A percentile compares a stretch with the other conserved stretches of the same genome.
Conservation (phyloP, 768 basidiomycete species). For the Harrya chromipes region DNA sequence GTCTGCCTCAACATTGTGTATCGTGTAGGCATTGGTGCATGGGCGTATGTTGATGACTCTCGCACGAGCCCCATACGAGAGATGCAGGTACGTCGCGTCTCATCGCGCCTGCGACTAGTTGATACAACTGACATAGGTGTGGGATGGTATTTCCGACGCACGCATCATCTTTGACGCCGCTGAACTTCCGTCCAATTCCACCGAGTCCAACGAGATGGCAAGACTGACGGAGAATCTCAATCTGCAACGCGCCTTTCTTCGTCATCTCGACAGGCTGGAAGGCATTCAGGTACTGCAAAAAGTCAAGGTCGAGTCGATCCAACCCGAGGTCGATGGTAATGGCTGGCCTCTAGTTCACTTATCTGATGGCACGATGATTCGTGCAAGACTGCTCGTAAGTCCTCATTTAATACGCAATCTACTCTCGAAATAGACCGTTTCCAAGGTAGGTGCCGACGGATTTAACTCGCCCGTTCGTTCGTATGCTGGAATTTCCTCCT, state of each 20-base stretch:
- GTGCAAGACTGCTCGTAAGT: conserved; percentile 73
- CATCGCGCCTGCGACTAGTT: background rate
- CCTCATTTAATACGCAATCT: background rate
- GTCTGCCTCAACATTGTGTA: background rate
- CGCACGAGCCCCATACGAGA: conserved; percentile 75
- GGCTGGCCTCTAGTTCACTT: conserved; percentile 82
- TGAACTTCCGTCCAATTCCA: conserved; percentile 34
- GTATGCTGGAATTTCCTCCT: conserved; percentile 81
- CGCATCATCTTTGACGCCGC: conserved; percentile 68
- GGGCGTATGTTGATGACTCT: conserved; percentile 65
- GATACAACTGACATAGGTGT: conserved; percentile 51
- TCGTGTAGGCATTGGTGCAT: conserved; percentile 72
- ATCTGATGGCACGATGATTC: conserved; percentile 60
- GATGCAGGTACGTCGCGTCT: conserved; percentile 63
- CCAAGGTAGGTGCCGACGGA: conserved; percentile 91
- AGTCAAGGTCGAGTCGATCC: conserved; percentile 71
- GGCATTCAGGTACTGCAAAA: conserved; percentile 66
- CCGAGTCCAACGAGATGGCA: conserved; percentile 56
- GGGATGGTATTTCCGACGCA: conserved; percentile 88
- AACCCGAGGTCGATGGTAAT: conserved; percentile 40
- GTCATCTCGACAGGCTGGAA: conserved; percentile 43
- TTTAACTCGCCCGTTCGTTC: conserved; percentile 90
- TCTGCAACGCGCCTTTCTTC: no score
- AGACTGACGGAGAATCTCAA: conserved; percentile 62
- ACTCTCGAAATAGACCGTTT: background rate